Evolutionary conservation across 352 stramenopile species (phyloP).

Genomic region (Paralagenidium karlingii): DNA sequence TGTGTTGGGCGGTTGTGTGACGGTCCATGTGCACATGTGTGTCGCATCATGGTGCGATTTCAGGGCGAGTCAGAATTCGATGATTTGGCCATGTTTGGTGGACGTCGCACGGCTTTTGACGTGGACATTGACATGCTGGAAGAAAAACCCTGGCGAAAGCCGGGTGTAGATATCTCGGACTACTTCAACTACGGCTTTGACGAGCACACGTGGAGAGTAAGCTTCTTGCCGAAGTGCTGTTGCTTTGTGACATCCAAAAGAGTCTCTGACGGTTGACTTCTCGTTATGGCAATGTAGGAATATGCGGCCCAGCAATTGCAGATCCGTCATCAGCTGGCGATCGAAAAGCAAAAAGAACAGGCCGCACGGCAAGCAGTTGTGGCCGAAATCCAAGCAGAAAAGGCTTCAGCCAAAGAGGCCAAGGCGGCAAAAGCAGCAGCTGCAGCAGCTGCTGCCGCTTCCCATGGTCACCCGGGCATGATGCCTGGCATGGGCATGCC

Average conservation of each 20-base stretch:
- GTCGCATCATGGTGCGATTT: not conserved
- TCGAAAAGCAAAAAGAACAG: slow-evolving; percentile 71
- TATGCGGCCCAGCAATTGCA: slow-evolving; percentile 72
- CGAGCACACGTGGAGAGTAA: slow-evolving; percentile 71
- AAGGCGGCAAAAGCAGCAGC: slow-evolving; percentile 3
- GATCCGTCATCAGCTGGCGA: slow-evolving; percentile 45
- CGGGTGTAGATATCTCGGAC: slow-evolving; percentile 86
- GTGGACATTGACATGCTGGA: slow-evolving; percentile 88
- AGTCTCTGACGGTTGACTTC: too few species aligned
- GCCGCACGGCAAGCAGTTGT: slow-evolving; percentile 61
- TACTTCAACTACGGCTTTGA: slow-evolving; percentile 93
- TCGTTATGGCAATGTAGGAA: slow-evolving; percentile 24
- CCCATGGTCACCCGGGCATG: not conserved
- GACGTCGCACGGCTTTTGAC: slow-evolving; percentile 81
- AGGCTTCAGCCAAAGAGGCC: slow-evolving; percentile 8
- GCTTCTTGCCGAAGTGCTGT: slow-evolving; percentile 1
- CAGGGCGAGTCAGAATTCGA: slow-evolving; percentile 23
- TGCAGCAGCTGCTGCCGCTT: not conserved
- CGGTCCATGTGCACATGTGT: not conserved
- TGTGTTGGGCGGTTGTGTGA: not conserved
- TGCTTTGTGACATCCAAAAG: too few species aligned
- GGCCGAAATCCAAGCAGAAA: slow-evolving; percentile 31
- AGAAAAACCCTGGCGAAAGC: slow-evolving; percentile 85
- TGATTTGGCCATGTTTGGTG: slow-evolving; percentile 67
- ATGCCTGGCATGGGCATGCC: not conserved